Evolutionary conservation across 176 grass and related monocot species (phyloP), one percentile per base, ranked within the genome.

Genomic region (Neostapfia colusana): DNA sequence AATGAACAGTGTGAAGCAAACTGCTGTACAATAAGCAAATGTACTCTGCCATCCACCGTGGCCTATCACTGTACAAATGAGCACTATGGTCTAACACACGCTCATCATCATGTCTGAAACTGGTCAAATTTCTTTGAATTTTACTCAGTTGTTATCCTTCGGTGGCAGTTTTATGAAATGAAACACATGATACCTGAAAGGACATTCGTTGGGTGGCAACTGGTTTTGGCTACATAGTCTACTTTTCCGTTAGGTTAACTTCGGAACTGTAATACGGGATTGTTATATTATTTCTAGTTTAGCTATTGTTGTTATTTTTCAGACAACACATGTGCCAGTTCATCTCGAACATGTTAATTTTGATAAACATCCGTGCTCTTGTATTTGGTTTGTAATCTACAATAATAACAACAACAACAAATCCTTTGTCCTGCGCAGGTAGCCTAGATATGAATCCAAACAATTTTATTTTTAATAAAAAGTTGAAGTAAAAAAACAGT

Each of bases 1-100:
- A 50, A n/a, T 20, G 65, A 45, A 67, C 68, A 76, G 15, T 70
- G 64, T 21, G 65, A 71, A 81, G 65, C 56, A 65, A 80, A 63
- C 56, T 88, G 76, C 76, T 88, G 76, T 88, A 80, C 81, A 80
- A 80, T 84, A 84, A 88, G 76, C 76, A 80, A 76, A 17, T 80
- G 76, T 77, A 71, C 81, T 81, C 79, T 71, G 76, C 66, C 71
- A 84, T 84, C 81, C 45, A 28, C 45, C n/a, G 76, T 84, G 81
- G 56, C 38, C 57, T 54, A 69, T 69, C 70, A 38, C 71, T 88
- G 86, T 88, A 88, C 86, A 88, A 81, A 88, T 75, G 86, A 35
- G 40, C 81, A 71, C 40, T 46, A 70, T 80, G 49, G 55, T 49
- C 70, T 64, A 70, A 84, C 76, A 55, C 44, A 48, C 6, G 51